phyloP scores from a whole-genome alignment of 805 yeast genomes.

The Starmerella sp. region DNA sequence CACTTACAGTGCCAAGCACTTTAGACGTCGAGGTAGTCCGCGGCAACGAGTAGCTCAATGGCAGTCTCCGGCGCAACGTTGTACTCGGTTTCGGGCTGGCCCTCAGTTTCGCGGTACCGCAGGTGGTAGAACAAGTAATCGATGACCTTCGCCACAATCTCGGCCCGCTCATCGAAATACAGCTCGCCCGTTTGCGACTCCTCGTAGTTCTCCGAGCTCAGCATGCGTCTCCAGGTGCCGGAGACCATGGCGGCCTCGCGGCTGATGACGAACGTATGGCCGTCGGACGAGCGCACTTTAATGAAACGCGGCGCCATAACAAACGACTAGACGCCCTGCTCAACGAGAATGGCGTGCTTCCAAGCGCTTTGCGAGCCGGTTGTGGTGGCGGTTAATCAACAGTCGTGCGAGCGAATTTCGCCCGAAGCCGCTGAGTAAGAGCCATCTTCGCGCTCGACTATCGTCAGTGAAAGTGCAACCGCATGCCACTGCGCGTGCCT shows the following conservation, averaged over 20 bases:
- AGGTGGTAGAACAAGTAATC: constrained; percentile 72
- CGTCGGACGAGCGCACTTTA: constrained; percentile 64
- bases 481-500: too few species aligned
- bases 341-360: background rate
- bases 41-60: constrained; percentile 78
- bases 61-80: constrained; percentile 92
- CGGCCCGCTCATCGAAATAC: constrained; percentile 50
- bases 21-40: constrained; percentile 61
- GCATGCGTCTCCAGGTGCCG: constrained; percentile 50
- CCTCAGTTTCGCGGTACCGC: constrained; percentile 40
- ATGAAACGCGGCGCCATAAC: constrained; percentile 34
- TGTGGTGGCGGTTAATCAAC: too few species aligned
- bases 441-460: too few species aligned
- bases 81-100: constrained; percentile 37
- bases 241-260: constrained; percentile 70
- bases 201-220: constrained; percentile 36
- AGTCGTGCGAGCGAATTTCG: too few species aligned
- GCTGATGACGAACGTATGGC: constrained; percentile 47
- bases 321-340: background rate
- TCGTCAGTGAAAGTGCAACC: too few species aligned
- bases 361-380: too few species aligned
- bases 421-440: too few species aligned
- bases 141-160: constrained; percentile 62
- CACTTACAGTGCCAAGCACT: too few species aligned
- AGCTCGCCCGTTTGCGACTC: constrained; percentile 51